Evolutionary conservation across 108 stramenopile species (phyloP).

Genomic region (Aurantiochytrium sp.): DNA sequence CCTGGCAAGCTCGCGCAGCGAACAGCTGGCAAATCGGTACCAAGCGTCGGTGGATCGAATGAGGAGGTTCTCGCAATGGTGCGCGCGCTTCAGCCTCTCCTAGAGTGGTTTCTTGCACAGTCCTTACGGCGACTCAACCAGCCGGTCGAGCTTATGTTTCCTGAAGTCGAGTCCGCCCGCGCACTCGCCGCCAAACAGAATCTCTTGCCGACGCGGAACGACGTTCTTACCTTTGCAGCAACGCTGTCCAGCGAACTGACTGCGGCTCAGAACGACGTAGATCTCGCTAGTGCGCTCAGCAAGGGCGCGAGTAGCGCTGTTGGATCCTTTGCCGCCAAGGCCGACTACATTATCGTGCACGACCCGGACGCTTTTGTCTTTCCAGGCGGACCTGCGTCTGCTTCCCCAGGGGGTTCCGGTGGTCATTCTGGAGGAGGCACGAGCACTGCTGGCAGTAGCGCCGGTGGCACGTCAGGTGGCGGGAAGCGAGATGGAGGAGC

Average conservation of each 20-base stretch:
- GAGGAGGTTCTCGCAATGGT: conserved; percentile 8
- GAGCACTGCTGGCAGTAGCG: not conserved
- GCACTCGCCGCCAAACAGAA: not conserved
- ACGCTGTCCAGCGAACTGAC: not conserved
- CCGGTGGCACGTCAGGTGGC: not conserved
- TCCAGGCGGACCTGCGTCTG: not conserved
- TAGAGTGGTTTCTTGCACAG: not conserved
- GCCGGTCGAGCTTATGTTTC: not conserved
- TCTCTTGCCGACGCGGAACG: not conserved
- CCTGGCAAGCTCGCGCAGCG: not conserved
- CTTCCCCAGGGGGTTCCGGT: not conserved
- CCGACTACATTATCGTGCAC: not conserved
- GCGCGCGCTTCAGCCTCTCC: not conserved
- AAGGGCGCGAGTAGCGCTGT: not conserved
- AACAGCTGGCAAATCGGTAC: not conserved
- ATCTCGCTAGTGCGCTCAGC: not conserved
- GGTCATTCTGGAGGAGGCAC: not conserved
- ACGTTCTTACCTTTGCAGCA: not conserved
- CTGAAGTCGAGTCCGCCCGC: not conserved
- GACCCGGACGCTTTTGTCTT: not conserved
- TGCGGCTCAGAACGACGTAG: not conserved
- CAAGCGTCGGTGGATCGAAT: not conserved
- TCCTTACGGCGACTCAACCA: not conserved
- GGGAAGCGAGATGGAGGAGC: not conserved
- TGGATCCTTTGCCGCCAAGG: not conserved